Percentiles rank a stretch among this genome's conserved stretches.
Conservation (phyloP, 2,329 filamentous ascomycete species). For the Lecanicillium sp. region DNA sequence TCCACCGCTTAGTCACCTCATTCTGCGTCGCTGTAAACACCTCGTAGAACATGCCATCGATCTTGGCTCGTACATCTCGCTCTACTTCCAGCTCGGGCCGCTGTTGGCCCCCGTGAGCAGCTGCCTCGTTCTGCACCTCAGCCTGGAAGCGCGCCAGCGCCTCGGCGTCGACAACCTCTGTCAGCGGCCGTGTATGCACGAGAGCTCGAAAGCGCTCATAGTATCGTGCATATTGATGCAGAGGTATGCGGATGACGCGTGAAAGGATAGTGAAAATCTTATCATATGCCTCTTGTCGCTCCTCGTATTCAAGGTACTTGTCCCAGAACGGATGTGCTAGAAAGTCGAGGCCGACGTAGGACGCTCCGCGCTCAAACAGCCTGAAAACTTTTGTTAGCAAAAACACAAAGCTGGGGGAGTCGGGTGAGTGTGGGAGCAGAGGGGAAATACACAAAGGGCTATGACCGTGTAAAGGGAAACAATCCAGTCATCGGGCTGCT, state of each 20-base stretch:
- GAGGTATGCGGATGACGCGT: conserved; percentile 79
- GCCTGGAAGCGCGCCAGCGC: conserved; percentile 58
- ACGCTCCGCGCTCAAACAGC: conserved; percentile 83
- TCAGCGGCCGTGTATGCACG: conserved; percentile 62
- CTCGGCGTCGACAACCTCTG: conserved; percentile 63
- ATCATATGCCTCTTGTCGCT: conserved; percentile 75
- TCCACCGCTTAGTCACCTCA: conserved; percentile 90
- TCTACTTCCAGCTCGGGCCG: conserved; percentile 74
- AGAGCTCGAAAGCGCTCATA: conserved; percentile 83
- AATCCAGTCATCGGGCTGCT: conserved; percentile 8
- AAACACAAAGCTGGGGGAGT: conserved; percentile 4
- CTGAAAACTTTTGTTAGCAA: conserved; percentile 41
- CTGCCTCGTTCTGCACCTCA: conserved; percentile 67
- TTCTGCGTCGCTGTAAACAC: conserved; percentile 73
- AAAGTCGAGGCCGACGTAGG: conserved; percentile 84
- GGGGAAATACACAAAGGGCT: conserved; percentile 17
- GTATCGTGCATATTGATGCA: conserved; percentile 93
- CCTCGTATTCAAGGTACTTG: conserved; percentile 96
- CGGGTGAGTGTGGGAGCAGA: conserved; percentile 10
- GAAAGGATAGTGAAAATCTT: conserved; percentile 77
- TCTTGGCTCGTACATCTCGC: conserved; percentile 67
- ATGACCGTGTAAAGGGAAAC: conserved; percentile 5
- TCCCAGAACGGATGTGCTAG: conserved; percentile 96
- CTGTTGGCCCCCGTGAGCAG: conserved; percentile 49
- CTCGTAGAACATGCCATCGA: conserved; percentile 75